Conservation (phyloP, 805 yeast species). For the Jamesozyma hellenica region DNA sequence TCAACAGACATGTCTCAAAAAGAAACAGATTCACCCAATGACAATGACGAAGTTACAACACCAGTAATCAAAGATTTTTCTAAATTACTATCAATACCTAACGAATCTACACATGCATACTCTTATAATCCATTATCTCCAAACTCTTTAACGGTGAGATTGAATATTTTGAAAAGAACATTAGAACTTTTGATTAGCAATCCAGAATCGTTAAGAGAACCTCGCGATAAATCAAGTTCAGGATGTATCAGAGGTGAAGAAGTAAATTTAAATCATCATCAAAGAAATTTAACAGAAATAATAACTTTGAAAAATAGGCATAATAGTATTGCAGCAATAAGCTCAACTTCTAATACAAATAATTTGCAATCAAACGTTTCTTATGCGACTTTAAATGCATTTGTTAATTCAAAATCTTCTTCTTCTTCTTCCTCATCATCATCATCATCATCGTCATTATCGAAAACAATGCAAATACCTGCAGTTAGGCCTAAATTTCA, state of each 20-base stretch:
- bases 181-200: constrained; percentile 58
- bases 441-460: neutral
- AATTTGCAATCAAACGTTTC: neutral
- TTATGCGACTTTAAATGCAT: constrained; percentile 18
- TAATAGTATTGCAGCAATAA: too few species aligned
- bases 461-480: neutral
- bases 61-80: constrained; percentile 1
- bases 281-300: constrained; percentile 5
- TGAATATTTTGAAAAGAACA: constrained; percentile 63
- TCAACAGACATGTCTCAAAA: too few species aligned
- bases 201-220: constrained; percentile 31
- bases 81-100: constrained; percentile 53
- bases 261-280: neutral
- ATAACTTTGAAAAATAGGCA: neutral
- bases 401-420: constrained; percentile 8
- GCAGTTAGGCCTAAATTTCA: neutral
- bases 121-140: constrained; percentile 76
- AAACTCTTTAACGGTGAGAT: constrained; percentile 61
- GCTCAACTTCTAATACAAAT: neutral
- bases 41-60: neutral
- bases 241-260: neutral
- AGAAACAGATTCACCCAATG: too few species aligned
- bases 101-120: constrained; percentile 71
- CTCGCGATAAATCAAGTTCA: constrained; percentile 1
- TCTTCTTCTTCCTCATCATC: neutral